A percentile compares a stretch with the other conserved stretches of the same genome.
Conservation (phyloP, 257 asterid species). For the Rhazya stricta region DNA sequence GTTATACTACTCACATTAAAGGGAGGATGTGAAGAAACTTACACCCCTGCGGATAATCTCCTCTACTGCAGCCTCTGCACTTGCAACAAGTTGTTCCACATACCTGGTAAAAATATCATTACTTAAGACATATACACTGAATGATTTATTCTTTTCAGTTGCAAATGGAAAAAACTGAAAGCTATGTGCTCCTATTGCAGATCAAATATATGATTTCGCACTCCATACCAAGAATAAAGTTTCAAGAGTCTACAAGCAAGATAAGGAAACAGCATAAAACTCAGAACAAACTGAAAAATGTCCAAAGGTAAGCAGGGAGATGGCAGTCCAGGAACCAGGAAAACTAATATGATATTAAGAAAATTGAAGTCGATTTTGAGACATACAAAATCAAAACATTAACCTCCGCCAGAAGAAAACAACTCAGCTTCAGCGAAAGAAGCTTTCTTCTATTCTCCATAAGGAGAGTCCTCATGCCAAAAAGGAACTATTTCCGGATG, state of each 20-base stretch:
- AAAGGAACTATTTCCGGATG: neutral
- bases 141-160: neutral
- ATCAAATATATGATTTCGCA: neutral
- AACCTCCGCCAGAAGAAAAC: neutral
- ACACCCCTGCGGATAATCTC: slow-evolving; percentile 95
- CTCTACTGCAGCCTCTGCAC: slow-evolving; percentile 98
- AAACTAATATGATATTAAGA: neutral
- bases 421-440: neutral
- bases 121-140: slow-evolving; percentile 3
- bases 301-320: neutral
- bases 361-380: neutral
- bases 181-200: neutral
- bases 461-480: neutral
- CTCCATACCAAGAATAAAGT: neutral
- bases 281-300: neutral
- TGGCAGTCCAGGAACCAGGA: neutral
- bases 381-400: neutral
- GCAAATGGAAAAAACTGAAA: slow-evolving; percentile 7
- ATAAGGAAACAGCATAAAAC: neutral
- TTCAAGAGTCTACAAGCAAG: neutral
- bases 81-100: slow-evolving; percentile 89
- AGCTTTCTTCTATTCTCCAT: neutral
- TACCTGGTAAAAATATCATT: slow-evolving; percentile 47
- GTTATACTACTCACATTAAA: neutral
- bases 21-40: slow-evolving; percentile 33